phyloP scores from a whole-genome alignment of 768 basidiomycete genomes.

The Rhizopogon salebrosus region DNA sequence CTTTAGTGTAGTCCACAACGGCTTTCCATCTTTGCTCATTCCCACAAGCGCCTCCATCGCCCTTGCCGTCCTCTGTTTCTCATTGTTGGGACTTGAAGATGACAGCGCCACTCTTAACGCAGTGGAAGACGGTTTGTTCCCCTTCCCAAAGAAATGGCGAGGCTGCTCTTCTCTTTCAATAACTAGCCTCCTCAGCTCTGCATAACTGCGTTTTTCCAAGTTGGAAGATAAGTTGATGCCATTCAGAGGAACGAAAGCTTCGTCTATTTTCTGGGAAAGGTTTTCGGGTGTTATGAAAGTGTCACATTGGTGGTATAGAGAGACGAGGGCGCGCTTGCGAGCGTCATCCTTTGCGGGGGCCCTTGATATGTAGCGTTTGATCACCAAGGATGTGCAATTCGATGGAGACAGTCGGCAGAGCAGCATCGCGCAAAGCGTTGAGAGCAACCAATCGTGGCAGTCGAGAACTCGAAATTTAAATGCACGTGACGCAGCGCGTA shows the following conservation, averaged over 20 bases:
- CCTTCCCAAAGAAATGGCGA: slow-evolving; percentile 24
- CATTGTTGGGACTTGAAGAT: not conserved
- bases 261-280: slow-evolving; percentile 58
- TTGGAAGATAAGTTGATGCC: not conserved
- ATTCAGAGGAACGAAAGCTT: slow-evolving; percentile 39
- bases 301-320: slow-evolving; percentile 73
- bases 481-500: no score
- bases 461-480: not conserved
- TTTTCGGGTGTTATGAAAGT: slow-evolving; percentile 69
- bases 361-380: not conserved
- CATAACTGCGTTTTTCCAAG: slow-evolving; percentile 1
- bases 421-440: not conserved
- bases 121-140: not conserved
- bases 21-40: slow-evolving; percentile 22
- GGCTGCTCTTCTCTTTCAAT: not conserved
- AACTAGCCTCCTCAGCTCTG: slow-evolving; percentile 5
- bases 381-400: not conserved
- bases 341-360: slow-evolving; percentile 13
- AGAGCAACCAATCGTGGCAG: not conserved
- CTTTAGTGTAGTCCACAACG: slow-evolving; percentile 27
- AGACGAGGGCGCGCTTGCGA: slow-evolving; percentile 66
- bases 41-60: slow-evolving; percentile 24
- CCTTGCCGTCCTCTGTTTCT: slow-evolving; percentile 19
- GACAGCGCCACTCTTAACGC: not conserved
- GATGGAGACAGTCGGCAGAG: not conserved